Percentiles rank a stretch among this genome's conserved stretches.
Evolutionary conservation across 148 eudicot species (phyloP).

Genomic region (Vaccinium corymbosum): DNA sequence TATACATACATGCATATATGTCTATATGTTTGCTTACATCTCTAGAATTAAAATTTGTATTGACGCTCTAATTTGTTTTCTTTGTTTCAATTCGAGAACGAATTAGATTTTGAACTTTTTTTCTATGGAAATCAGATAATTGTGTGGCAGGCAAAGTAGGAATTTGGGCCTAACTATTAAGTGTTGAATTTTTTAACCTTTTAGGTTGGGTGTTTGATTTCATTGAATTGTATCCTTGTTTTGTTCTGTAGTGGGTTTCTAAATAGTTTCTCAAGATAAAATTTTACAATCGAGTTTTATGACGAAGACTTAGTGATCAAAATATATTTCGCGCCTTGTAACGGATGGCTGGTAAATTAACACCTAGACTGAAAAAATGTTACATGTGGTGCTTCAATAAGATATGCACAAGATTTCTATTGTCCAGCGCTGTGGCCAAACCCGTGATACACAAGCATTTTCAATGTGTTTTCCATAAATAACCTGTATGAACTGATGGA

Average conservation of each 20-base stretch:
- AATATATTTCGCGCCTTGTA: background rate
- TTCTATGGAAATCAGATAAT: too few relatives aligned
- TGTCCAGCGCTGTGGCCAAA: background rate
- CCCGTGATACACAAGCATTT: background rate
- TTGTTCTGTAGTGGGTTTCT: background rate
- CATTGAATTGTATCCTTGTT: background rate
- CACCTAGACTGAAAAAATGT: background rate
- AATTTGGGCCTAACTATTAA: background rate
- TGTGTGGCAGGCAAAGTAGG: background rate
- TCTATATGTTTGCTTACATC: background rate
- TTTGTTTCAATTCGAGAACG: background rate
- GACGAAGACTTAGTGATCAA: background rate
- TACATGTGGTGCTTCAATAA: background rate
- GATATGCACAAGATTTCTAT: background rate
- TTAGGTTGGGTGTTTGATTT: background rate
- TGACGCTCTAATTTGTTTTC: too few relatives aligned
- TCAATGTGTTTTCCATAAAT: too few relatives aligned
- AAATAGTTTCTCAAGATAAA: background rate
- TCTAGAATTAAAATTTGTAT: too few relatives aligned
- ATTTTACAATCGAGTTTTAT: background rate
- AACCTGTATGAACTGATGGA: background rate
- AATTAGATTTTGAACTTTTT: background rate
- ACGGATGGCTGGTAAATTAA: background rate
- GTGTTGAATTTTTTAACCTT: background rate
- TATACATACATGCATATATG: background rate